Conservation (phyloP, 148 eudicot genomes). For the Selenicereus undatus region DNA sequence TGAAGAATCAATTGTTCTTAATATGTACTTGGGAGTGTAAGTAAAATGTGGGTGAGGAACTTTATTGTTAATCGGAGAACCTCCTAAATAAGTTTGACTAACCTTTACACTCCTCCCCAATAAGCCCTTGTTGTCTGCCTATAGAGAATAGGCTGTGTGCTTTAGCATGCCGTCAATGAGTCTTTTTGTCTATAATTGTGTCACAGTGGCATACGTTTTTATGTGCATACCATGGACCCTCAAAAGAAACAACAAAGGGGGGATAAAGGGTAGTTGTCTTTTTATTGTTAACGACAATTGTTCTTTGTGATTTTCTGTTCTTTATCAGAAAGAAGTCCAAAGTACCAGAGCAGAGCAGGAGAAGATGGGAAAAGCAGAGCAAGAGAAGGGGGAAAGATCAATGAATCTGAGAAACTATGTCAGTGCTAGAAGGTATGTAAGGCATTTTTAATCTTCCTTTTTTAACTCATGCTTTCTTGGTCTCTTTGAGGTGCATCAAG, state of each 20-base stretch:
- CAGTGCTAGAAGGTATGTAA: conserved; percentile 22
- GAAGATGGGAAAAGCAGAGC: conserved; percentile 15
- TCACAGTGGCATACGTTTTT: background rate
- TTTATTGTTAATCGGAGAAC: no score
- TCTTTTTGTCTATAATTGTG: background rate
- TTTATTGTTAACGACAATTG: conserved; percentile 11
- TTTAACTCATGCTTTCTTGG: no score
- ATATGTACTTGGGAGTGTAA: no score
- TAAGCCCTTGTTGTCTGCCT: background rate
- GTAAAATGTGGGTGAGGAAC: no score
- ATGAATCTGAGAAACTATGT: conserved; percentile 42
- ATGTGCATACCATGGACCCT: background rate
- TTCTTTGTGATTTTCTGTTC: conserved; percentile 6
- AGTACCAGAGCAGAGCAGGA: conserved; percentile 16
- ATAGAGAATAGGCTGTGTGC: background rate
- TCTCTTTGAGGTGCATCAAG: no score
- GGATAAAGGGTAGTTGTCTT: background rate
- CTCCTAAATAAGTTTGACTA: no score
- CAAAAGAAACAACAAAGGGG: background rate
- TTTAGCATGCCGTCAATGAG: background rate
- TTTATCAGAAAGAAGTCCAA: conserved; percentile 65
- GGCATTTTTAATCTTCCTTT: no score
- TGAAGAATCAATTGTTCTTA: no score
- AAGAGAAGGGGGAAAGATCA: conserved; percentile 34
- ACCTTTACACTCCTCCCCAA: no score